Conservation (phyloP, 1,284 basidiomycete genomes). For the Apiotrichum sp. region DNA sequence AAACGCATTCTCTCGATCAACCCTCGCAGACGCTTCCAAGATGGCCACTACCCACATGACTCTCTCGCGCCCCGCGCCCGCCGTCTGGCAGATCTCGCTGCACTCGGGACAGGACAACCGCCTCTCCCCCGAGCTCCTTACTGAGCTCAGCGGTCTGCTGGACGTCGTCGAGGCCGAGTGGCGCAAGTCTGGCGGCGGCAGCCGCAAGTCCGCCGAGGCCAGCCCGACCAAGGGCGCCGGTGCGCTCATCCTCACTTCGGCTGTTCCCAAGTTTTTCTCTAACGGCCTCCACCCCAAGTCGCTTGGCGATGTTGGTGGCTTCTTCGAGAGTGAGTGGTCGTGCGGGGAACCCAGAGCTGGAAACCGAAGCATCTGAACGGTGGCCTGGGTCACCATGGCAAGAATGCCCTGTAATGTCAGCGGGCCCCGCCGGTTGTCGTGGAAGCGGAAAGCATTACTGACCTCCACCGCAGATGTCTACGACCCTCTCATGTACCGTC, state of each 20-base stretch:
- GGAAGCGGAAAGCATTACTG: background rate
- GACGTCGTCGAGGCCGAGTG: constrained; percentile 72
- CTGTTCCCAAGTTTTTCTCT: constrained; percentile 81
- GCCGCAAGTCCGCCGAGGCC: constrained; percentile 48
- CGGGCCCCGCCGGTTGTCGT: background rate
- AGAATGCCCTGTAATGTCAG: background rate
- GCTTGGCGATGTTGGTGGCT: constrained; percentile 59
- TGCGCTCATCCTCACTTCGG: constrained; percentile 66
- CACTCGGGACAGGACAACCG: constrained; percentile 43
- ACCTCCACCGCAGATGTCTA: constrained; percentile 35
- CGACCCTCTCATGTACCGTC: constrained; percentile 38
- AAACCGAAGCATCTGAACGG: too few species aligned
- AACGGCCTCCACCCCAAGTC: constrained; percentile 73
- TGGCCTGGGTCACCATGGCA: too few species aligned
- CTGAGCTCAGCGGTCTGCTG: constrained; percentile 51
- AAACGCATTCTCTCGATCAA: background rate
- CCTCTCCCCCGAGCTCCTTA: constrained; percentile 37
- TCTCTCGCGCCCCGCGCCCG: constrained; percentile 27
- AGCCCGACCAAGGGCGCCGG: constrained; percentile 47
- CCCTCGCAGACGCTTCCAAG: background rate
- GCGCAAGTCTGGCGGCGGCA: constrained; percentile 53
- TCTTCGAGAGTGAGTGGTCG: constrained; percentile 61
- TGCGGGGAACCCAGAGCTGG: too few species aligned
- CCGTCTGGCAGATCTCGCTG: constrained; percentile 37
- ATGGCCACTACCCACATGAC: constrained; percentile 12